A percentile compares a stretch with the other conserved stretches of the same genome.
Conservation (phyloP, 2,329 filamentous ascomycete species). For the Fusarium sp. region DNA sequence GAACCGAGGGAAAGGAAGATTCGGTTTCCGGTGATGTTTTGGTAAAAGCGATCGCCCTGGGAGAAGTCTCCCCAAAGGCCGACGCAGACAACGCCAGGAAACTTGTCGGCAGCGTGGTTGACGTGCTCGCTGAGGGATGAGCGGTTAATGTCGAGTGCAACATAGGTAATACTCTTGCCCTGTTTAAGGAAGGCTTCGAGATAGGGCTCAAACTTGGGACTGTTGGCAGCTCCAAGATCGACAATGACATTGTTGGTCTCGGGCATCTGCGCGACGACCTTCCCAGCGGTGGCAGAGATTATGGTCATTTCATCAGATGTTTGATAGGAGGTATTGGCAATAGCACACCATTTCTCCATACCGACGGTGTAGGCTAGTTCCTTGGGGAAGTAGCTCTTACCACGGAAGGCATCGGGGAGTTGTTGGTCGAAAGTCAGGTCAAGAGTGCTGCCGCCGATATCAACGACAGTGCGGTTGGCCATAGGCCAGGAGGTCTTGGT, state of each 20-base stretch:
- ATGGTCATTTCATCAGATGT: conserved; percentile 31
- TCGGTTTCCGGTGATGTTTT: background rate
- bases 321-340: conserved; percentile 39
- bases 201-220: conserved; percentile 41
- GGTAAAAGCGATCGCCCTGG: conserved; percentile 32
- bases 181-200: conserved; percentile 29
- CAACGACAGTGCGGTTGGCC: conserved; percentile 13
- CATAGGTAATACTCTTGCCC: conserved; percentile 31
- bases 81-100: conserved; percentile 17
- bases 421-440: conserved; percentile 20
- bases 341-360: conserved; percentile 38
- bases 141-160: conserved; percentile 32
- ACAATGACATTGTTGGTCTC: conserved; percentile 20
- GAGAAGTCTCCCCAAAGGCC: conserved; percentile 43
- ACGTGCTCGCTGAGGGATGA: conserved; percentile 25
- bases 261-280: conserved; percentile 26
- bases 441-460: conserved; percentile 39
- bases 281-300: conserved; percentile 33
- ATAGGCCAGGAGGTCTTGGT: background rate
- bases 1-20: conserved; percentile 39
- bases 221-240: conserved; percentile 41
- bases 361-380: conserved; percentile 41
- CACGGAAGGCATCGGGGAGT: conserved; percentile 16
- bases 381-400: conserved; percentile 40
- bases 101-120: conserved; percentile 16